A percentile compares a stretch with the other conserved stretches of the same genome.
Conservation (phyloP, 2,329 filamentous ascomycete species). For the Celoporthe dispersa region DNA sequence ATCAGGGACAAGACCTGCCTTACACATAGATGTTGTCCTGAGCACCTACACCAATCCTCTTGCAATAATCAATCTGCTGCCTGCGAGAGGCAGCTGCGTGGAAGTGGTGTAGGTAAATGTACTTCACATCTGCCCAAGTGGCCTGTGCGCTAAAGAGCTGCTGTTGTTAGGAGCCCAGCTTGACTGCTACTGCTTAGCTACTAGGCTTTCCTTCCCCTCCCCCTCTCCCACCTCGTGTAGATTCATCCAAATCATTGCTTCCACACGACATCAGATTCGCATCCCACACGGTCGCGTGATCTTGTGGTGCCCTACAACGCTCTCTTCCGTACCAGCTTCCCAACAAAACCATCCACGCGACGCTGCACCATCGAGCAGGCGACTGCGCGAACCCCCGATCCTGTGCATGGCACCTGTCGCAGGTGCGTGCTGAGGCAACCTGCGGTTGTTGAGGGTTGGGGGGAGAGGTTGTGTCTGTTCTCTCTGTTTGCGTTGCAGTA, state of each 20-base stretch:
- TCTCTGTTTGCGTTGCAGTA: not conserved
- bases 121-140: not conserved
- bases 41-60: not conserved
- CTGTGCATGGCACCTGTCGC: conserved; percentile 26
- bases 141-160: conserved; percentile 7
- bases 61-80: not conserved
- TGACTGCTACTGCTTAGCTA: not conserved
- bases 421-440: conserved; percentile 19
- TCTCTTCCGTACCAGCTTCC: not conserved
- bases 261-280: not conserved
- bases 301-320: not conserved
- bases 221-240: not conserved
- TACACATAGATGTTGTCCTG: not conserved
- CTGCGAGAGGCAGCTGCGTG: not conserved
- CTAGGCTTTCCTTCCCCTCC: not conserved
- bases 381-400: conserved; percentile 7
- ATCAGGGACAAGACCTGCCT: not conserved
- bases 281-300: not conserved
- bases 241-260: not conserved
- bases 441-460: conserved; percentile 23
- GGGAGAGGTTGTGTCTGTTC: conserved; percentile 9
- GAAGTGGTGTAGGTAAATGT: not conserved
- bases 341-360: conserved; percentile 8
- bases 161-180: not conserved
- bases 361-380: not conserved